phyloP scores from a whole-genome alignment of 352 stramenopile species.

The Phytophthora hibernalis region DNA sequence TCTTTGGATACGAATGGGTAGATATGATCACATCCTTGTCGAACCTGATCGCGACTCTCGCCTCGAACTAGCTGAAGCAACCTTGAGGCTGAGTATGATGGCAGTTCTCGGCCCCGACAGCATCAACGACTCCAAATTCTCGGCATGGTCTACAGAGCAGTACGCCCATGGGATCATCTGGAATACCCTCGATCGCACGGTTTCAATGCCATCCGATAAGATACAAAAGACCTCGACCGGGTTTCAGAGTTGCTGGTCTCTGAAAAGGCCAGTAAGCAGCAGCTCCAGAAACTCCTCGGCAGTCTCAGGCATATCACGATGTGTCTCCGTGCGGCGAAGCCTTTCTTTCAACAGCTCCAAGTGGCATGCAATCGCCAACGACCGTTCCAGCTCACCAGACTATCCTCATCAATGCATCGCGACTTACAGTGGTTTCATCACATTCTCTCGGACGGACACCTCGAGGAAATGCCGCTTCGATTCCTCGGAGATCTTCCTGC shows the following conservation, averaged over 20 bases:
- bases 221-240: constrained; percentile 12
- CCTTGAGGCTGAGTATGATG: constrained; percentile 21
- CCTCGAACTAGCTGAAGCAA: constrained; percentile 2
- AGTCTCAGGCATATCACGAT: constrained; percentile 28
- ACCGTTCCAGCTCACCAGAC: not conserved
- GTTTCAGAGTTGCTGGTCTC: not conserved
- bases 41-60: constrained; percentile 9
- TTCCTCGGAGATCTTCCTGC: not conserved
- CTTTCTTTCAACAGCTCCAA: constrained; percentile 29
- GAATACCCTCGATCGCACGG: constrained; percentile 3
- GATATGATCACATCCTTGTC: constrained; percentile 42
- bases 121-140: constrained; percentile 46
- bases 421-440: not conserved
- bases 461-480: not conserved
- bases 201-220: constrained; percentile 26
- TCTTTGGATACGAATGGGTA: constrained; percentile 41
- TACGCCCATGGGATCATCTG: constrained; percentile 20
- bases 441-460: constrained; percentile 1
- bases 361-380: not conserved
- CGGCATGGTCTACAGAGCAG: constrained; percentile 8
- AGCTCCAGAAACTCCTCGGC: constrained; percentile 22
- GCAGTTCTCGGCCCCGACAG: constrained; percentile 22
- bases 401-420: not conserved
- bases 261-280: not conserved
- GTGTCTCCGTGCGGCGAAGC: constrained; percentile 18